These are phyloP conservation scores for Leucocoprinus birnbaumii DNA, from an alignment of 768 basidiomycete species.

Conservation along the genomic window DNA sequence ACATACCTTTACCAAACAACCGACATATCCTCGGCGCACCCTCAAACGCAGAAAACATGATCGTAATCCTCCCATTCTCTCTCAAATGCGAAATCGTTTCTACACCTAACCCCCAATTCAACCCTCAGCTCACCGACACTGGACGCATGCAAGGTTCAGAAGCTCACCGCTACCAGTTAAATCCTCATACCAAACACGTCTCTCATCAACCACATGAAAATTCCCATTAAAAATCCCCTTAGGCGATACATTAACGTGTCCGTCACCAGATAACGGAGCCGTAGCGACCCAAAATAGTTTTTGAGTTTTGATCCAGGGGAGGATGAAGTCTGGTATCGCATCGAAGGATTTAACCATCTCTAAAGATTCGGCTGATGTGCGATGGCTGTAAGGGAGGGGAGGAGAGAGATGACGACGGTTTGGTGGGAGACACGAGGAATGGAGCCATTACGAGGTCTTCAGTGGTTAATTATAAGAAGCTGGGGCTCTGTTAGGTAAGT, in stretches of 20 bases:
- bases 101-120: constrained; percentile 30
- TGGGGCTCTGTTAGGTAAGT: too few species aligned
- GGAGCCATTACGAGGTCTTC: too few species aligned
- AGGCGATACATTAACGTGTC: constrained; percentile 63
- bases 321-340: constrained; percentile 44
- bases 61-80: constrained; percentile 62
- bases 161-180: constrained; percentile 58
- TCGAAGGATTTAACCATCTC: constrained; percentile 47
- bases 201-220: constrained; percentile 47
- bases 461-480: too few species aligned
- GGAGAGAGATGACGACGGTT: too few species aligned
- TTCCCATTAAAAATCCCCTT: constrained; percentile 48
- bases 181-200: constrained; percentile 66
- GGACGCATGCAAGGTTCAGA: background rate
- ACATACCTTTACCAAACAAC: constrained; percentile 53
- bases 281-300: constrained; percentile 65
- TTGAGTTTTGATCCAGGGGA: constrained; percentile 53
- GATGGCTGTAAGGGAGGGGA: too few species aligned
- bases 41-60: constrained; percentile 60
- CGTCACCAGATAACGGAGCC: constrained; percentile 52
- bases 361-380: too few species aligned
- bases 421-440: too few species aligned
- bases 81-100: constrained; percentile 60
- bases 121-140: too few species aligned
- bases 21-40: constrained; percentile 58